Evolutionary conservation across 306 rosid species (phyloP).

Genomic region (Malus fusca): DNA sequence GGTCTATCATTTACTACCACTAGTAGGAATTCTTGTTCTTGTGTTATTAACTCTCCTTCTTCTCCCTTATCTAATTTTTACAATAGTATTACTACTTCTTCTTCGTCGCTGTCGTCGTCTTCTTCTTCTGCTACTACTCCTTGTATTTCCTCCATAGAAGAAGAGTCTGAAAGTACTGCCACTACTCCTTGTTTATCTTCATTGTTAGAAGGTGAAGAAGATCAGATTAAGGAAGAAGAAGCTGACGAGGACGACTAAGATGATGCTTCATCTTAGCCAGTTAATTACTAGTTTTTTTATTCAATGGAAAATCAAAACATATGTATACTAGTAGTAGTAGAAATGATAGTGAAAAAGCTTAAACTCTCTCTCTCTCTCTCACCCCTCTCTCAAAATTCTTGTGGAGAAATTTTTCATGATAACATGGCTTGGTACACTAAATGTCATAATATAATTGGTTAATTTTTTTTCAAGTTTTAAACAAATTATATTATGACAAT

Average conservation of each 20-base stretch:
- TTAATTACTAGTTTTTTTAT: not conserved
- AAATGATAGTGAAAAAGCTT: constrained; percentile 2
- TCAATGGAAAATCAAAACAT: not conserved
- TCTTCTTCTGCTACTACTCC: constrained; percentile 25
- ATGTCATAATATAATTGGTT: no score
- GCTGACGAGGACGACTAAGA: not conserved
- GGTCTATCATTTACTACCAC: constrained; percentile 26
- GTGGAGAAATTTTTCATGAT: not conserved
- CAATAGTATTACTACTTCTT: constrained; percentile 18
- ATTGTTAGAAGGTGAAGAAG: constrained; percentile 34
- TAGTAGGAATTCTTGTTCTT: not conserved
- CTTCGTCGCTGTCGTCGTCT: constrained; percentile 27
- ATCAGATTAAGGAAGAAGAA: constrained; percentile 21
- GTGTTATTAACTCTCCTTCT: constrained; percentile 10
- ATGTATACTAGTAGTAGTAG: constrained; percentile 10
- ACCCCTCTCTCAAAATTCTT: not conserved
- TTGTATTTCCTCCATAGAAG: constrained; percentile 33
- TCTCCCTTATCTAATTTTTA: constrained; percentile 31
- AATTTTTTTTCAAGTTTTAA: no score
- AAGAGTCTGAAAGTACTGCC: constrained; percentile 11
- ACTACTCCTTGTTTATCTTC: constrained; percentile 38
- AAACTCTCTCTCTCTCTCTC: not conserved
- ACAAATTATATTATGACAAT: no score
- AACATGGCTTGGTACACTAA: no score
- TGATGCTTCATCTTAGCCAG: constrained; percentile 21